Evolutionary conservation across 192 early-diverging fungal genomes (phyloP).

Genomic region (Umbelopsis isabellina): DNA sequence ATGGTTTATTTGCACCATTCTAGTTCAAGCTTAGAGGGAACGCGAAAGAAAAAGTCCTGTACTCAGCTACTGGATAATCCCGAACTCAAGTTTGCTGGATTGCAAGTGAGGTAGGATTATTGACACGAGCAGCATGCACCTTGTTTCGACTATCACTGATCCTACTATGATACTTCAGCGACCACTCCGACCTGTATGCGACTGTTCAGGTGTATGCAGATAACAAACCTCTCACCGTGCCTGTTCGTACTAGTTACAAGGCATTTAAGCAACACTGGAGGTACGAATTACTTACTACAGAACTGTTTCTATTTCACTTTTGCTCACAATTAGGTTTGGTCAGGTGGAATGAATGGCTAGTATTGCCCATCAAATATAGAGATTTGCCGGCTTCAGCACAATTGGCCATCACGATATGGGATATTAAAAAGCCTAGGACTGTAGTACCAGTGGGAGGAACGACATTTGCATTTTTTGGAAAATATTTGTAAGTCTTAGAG

Average conservation of each 20-base stretch:
- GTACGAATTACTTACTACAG: slow-evolving; percentile 32
- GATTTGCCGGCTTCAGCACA: slow-evolving; percentile 79
- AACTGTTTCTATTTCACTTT: neutral
- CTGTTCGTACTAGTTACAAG: slow-evolving; percentile 69
- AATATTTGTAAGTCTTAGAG: slow-evolving; percentile 59
- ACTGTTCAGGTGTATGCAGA: slow-evolving; percentile 71
- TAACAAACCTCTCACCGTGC: slow-evolving; percentile 65
- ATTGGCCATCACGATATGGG: slow-evolving; percentile 80
- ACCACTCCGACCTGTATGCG: slow-evolving; percentile 61
- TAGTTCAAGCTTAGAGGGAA: slow-evolving; percentile 45
- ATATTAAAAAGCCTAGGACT: slow-evolving; percentile 74
- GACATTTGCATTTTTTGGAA: slow-evolving; percentile 80
- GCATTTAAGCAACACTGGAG: slow-evolving; percentile 64
- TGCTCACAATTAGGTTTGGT: neutral
- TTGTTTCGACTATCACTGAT: slow-evolving; percentile 1
- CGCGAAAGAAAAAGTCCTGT: slow-evolving; percentile 32
- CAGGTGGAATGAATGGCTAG: slow-evolving; percentile 95
- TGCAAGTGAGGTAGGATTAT: slow-evolving; percentile 30
- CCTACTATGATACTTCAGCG: slow-evolving; percentile 34
- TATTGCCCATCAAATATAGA: slow-evolving; percentile 83
- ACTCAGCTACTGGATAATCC: slow-evolving; percentile 24
- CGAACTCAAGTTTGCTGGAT: slow-evolving; percentile 37
- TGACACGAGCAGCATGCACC: neutral
- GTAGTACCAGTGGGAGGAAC: slow-evolving; percentile 75
- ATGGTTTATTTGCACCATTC: neutral